Base-by-base conservation (phyloP, 805 yeast genomes). In the Ogataea sp. region DNA sequence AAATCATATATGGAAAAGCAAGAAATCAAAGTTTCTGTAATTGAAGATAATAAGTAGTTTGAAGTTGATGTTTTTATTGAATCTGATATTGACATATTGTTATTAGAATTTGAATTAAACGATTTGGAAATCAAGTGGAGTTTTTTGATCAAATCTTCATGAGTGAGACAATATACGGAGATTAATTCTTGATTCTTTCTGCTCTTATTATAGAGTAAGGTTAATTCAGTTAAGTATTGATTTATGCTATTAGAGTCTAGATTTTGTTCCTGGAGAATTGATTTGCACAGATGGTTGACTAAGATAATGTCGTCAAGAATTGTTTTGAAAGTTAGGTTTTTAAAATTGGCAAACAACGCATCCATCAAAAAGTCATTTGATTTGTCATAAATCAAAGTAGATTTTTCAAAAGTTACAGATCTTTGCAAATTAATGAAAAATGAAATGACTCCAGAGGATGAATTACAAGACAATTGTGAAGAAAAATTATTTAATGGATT, bases 321-420 rank as follows among this genome's bases (percentile, higher is more conserved):
- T 17, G 6, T 30, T 17, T 10, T 13, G n/a, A 30, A 30, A 30
- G 16, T 18, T 17, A n/a, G 18, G 3, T 18, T 13, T 30, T 30
- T 30, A 4, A 21, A 30, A 17, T 30, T 17, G 3, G 21, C 6
- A 17, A 30, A 30, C 13, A 30, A 16, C 6, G 33, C 21, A n/a
- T 30, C 33, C 4, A 30, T 8, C 10, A 30, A 18, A 18, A 30
- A 30, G 11, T 41, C 43, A 23, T 32, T 32, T 11, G 32, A 28
- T 18, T 34, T 41, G 35, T 54, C 56, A 30, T 44, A 44, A 1
- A 42, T 37, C 10, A 52, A 34, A 3, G 54, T 44, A 15, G 53
- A 46, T 26, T 49, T 49, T 34, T 52, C 55, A 27, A 55, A 33
- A 3, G 42, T 34, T 7, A 45, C 28, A 18, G 51, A 42, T 26